Percentiles rank a stretch among this genome's conserved stretches.
Conservation (phyloP, 148 eudicot species). For the Rhododendron ferrugineum region DNA sequence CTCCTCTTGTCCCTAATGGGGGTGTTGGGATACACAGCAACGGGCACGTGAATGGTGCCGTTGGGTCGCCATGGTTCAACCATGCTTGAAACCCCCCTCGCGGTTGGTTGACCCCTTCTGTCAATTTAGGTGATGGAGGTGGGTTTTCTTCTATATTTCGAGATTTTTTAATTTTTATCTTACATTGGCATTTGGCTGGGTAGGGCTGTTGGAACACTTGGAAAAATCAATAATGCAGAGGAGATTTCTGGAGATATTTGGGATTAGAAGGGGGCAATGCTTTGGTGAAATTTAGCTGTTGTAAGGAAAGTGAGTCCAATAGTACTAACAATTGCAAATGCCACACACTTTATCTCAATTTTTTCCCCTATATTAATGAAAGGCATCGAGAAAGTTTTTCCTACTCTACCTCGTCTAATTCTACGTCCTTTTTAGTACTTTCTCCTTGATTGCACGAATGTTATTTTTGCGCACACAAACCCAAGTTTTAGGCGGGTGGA, state of each 20-base stretch:
- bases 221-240: neutral
- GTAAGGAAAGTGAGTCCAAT: slow-evolving; percentile 20
- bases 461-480: neutral
- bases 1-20: slow-evolving; percentile 53
- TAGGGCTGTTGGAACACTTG: slow-evolving; percentile 21
- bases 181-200: slow-evolving; percentile 9
- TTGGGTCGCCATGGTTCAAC: slow-evolving; percentile 74
- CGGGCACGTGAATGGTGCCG: slow-evolving; percentile 69
- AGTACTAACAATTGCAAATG: slow-evolving; percentile 24
- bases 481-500: neutral
- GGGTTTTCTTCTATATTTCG: neutral
- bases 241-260: neutral
- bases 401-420: neutral
- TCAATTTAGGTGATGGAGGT: neutral
- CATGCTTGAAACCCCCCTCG: slow-evolving; percentile 31
- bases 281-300: neutral
- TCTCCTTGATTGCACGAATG: neutral
- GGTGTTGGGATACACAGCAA: slow-evolving; percentile 51
- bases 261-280: neutral
- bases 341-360: slow-evolving; percentile 16
- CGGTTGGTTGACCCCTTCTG: neutral
- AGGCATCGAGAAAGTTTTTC: slow-evolving; percentile 12
- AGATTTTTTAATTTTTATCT: neutral
- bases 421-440: neutral
- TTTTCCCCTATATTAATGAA: slow-evolving; percentile 14